Evolutionary conservation across 306 rosid species (phyloP).

Genomic region (Cucumis sativus): Cucumber_9930_V3 NC_026657.2:2899001-2899500

Average conservation of each 20-base stretch:
- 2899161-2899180: slow-evolving; percentile 3
- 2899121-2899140: slow-evolving; percentile 15
- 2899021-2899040: slow-evolving; percentile 7
- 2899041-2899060: slow-evolving; percentile 14
- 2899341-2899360: slow-evolving; percentile 31
- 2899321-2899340: slow-evolving; percentile 37
- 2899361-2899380: not conserved
- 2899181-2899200: slow-evolving; percentile 15
- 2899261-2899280: slow-evolving; percentile 8
- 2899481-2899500: not conserved
- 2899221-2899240: slow-evolving; percentile 13
- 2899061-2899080: not conserved
- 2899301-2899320: slow-evolving; percentile 37
- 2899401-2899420: not conserved
- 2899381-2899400: not conserved
- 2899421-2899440: not conserved
- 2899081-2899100: not conserved
- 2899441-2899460: not conserved
- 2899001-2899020: slow-evolving; percentile 6
- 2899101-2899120: slow-evolving; percentile 1
- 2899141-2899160: not conserved
- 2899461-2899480: not conserved
- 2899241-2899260: slow-evolving; percentile 26
- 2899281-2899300: slow-evolving; percentile 8
- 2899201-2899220: slow-evolving; percentile 19